These are phyloP conservation scores for Prunus fruticosa DNA, from an alignment of 306 rosid genomes.

Conservation along the genomic window DNA sequence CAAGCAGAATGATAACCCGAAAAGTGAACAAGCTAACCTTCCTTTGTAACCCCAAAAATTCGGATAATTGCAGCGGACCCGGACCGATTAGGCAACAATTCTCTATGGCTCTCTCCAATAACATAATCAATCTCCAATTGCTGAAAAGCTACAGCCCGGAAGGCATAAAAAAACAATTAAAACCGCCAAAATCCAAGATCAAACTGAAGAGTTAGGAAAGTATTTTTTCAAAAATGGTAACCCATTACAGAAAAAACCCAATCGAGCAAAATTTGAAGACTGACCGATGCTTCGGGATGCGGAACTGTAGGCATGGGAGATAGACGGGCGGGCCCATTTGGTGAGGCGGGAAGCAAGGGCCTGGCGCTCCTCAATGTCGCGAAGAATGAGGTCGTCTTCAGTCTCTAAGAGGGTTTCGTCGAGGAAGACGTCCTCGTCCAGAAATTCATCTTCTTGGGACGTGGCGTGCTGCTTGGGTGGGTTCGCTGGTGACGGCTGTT, in stretches of 20 bases:
- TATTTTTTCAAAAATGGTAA: background rate
- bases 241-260: background rate
- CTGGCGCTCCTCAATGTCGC: constrained; percentile 77
- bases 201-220: constrained; percentile 9
- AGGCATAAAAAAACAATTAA: constrained; percentile 15
- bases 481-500: constrained; percentile 40
- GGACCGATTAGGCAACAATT: constrained; percentile 60
- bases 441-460: constrained; percentile 70
- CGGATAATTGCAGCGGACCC: constrained; percentile 88
- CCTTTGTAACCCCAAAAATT: constrained; percentile 87
- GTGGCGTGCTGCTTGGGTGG: constrained; percentile 53
- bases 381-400: constrained; percentile 77
- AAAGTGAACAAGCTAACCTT: constrained; percentile 50
- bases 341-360: constrained; percentile 61
- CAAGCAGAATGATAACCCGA: background rate
- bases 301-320: constrained; percentile 47
- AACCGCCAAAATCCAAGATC: background rate
- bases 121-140: constrained; percentile 93
- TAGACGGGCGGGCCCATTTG: constrained; percentile 82
- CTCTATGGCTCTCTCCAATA: constrained; percentile 64
- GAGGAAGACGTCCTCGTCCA: constrained; percentile 87
- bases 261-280: constrained; percentile 17
- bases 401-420: constrained; percentile 73
- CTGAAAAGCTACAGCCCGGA: constrained; percentile 60
- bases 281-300: constrained; percentile 61